A percentile compares a stretch with the other conserved stretches of the same genome.
Evolutionary conservation across 768 basidiomycete species (phyloP).

Genomic region (Cyclocybe cylindracea): DNA sequence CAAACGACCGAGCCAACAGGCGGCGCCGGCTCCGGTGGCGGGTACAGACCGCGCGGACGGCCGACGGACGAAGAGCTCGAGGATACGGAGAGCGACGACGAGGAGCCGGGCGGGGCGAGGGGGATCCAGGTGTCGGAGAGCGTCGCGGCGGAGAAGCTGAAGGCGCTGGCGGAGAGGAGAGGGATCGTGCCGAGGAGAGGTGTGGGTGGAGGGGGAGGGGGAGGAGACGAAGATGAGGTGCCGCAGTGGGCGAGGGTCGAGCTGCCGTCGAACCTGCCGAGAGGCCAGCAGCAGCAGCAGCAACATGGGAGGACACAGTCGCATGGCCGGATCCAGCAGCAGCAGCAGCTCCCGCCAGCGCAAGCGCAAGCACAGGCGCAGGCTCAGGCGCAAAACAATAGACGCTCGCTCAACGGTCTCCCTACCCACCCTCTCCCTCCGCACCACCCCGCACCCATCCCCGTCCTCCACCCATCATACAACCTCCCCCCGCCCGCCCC

Average conservation of each 20-base stretch:
- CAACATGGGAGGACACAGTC: slow-evolving; percentile 3
- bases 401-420: background rate
- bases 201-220: slow-evolving; percentile 3
- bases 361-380: slow-evolving; percentile 7
- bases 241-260: slow-evolving; percentile 24
- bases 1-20: too few relatives aligned
- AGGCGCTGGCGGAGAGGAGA: slow-evolving; percentile 53
- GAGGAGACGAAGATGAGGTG: slow-evolving; percentile 21
- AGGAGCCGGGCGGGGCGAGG: slow-evolving; percentile 35
- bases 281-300: slow-evolving; percentile 2
- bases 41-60: slow-evolving; percentile 65
- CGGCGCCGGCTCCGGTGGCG: slow-evolving; percentile 26
- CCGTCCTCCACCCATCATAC: too few relatives aligned
- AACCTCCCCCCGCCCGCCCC: slow-evolving; percentile 65
- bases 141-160: slow-evolving; percentile 68
- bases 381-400: slow-evolving; percentile 1
- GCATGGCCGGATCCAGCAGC: slow-evolving; percentile 8
- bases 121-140: slow-evolving; percentile 62
- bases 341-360: background rate
- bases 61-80: slow-evolving; percentile 70
- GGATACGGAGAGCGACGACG: slow-evolving; percentile 53
- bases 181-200: slow-evolving; percentile 27
- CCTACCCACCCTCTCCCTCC: background rate
- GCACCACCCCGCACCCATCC: too few relatives aligned
- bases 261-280: slow-evolving; percentile 9